Percentiles rank a stretch among this genome's conserved stretches.
phyloP scores from a whole-genome alignment of 2,329 filamentous ascomycete genomes.

The Xylariaceae sp. region DNA sequence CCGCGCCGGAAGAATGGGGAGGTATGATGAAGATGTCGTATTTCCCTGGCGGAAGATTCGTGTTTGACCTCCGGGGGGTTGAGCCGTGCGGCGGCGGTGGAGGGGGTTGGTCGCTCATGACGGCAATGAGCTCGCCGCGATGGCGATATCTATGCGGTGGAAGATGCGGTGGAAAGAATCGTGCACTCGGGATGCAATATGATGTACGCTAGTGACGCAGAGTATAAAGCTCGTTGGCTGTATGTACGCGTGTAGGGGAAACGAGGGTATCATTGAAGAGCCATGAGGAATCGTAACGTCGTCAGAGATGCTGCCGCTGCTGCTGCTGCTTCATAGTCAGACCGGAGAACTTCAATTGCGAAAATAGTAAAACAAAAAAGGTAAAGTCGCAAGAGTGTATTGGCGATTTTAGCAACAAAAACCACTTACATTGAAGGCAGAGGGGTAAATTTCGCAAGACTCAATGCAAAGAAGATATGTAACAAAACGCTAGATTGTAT shows the following conservation, averaged over 20 bases:
- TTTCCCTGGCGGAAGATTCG: slow-evolving; percentile 78
- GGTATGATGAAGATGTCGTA: slow-evolving; percentile 99
- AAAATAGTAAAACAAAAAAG: slow-evolving; percentile 17
- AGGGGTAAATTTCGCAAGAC: neutral
- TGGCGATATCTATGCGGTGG: slow-evolving; percentile 10
- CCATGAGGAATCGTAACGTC: slow-evolving; percentile 45
- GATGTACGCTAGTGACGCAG: slow-evolving; percentile 2
- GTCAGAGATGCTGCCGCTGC: slow-evolving; percentile 32
- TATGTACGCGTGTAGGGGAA: slow-evolving; percentile 19
- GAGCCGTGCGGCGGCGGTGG: slow-evolving; percentile 87
- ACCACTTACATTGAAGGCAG: neutral
- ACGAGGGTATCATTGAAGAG: slow-evolving; percentile 45
- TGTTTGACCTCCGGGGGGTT: slow-evolving; percentile 70
- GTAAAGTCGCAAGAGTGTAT: neutral
- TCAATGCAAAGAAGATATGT: slow-evolving; percentile 13
- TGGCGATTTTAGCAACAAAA: neutral
- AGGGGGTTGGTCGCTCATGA: slow-evolving; percentile 61
- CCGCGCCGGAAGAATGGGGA: slow-evolving; percentile 84
- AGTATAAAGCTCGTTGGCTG: neutral
- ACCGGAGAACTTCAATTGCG: slow-evolving; percentile 8
- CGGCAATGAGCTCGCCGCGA: slow-evolving; percentile 67
- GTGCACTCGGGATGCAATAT: slow-evolving; percentile 37
- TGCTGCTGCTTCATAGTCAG: slow-evolving; percentile 8
- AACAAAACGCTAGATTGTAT: slow-evolving; percentile 13
- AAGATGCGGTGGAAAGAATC: no score